Evolutionary conservation across 208 protist species (phyloP).

Genomic region (Acanthamoeba royreba): DNA sequence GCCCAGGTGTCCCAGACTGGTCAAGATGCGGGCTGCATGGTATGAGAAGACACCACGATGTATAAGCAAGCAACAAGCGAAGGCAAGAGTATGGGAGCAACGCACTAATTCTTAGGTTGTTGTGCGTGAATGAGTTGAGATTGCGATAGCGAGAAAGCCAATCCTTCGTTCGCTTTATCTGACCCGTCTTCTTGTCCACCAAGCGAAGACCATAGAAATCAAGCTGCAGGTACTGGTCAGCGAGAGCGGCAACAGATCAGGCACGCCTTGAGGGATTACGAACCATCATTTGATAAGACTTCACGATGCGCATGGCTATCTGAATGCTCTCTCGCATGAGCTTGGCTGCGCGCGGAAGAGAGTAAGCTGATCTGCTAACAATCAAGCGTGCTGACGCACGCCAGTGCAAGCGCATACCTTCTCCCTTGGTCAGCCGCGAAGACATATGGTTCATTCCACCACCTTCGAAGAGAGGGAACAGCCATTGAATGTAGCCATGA

Average conservation of each 20-base stretch:
- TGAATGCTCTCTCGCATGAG: neutral
- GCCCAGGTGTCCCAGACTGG: conserved; percentile 15
- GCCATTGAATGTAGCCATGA: conserved; percentile 13
- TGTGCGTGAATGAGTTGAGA: neutral
- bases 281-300: conserved; percentile 24
- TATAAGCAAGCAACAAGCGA: neutral
- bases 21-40: neutral
- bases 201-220: neutral
- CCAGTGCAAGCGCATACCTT: neutral
- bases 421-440: neutral
- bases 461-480: conserved; percentile 16
- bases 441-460: neutral
- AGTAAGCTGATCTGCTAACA: neutral
- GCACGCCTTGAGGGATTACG: neutral
- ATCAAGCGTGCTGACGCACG: neutral
- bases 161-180: neutral
- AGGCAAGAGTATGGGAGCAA: neutral
- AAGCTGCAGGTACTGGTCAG: neutral
- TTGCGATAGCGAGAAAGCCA: neutral
- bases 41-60: neutral
- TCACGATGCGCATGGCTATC: conserved; percentile 4
- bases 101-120: neutral
- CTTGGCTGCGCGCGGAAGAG: neutral
- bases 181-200: neutral
- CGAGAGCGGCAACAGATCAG: neutral